A percentile compares a stretch with the other conserved stretches of the same genome.
Evolutionary conservation across 179 eudicot species (phyloP).

Genomic region (Amaranthus tricolor): DNA sequence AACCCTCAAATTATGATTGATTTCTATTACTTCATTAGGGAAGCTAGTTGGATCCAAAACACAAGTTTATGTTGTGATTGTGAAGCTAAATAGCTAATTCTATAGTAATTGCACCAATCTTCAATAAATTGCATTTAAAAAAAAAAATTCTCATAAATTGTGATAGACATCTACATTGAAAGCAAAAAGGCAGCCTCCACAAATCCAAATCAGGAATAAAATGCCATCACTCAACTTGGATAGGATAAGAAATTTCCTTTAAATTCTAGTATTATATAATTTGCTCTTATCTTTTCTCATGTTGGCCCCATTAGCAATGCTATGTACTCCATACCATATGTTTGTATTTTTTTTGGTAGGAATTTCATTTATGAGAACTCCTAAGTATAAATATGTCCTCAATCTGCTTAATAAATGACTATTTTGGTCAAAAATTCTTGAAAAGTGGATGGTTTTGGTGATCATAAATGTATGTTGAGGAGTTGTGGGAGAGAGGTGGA

Average conservation of each 20-base stretch:
- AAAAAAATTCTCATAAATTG: not conserved
- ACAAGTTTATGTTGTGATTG: too few species aligned
- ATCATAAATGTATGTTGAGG: too few species aligned
- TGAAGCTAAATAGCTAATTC: too few species aligned
- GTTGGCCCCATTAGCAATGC: conserved; percentile 5
- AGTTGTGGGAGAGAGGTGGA: too few species aligned
- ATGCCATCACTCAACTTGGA: not conserved
- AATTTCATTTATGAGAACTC: not conserved
- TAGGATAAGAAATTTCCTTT: not conserved
- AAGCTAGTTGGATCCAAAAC: too few species aligned
- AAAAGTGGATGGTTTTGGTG: too few species aligned
- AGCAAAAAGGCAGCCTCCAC: conserved; percentile 12
- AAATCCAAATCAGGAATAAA: conserved; percentile 6
- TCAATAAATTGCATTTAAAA: not conserved
- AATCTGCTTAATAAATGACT: too few species aligned
- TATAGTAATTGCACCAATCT: not conserved
- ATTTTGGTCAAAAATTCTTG: too few species aligned
- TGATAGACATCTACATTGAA: not conserved
- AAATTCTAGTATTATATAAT: too few species aligned
- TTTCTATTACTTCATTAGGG: too few species aligned
- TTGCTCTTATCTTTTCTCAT: not conserved
- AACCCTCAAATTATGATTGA: too few species aligned
- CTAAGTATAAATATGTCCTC: not conserved
- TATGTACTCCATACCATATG: not conserved
- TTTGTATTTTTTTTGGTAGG: not conserved